Base-by-base conservation (phyloP, 805 yeast species). In the Nakazawaea molendinolei region DNA sequence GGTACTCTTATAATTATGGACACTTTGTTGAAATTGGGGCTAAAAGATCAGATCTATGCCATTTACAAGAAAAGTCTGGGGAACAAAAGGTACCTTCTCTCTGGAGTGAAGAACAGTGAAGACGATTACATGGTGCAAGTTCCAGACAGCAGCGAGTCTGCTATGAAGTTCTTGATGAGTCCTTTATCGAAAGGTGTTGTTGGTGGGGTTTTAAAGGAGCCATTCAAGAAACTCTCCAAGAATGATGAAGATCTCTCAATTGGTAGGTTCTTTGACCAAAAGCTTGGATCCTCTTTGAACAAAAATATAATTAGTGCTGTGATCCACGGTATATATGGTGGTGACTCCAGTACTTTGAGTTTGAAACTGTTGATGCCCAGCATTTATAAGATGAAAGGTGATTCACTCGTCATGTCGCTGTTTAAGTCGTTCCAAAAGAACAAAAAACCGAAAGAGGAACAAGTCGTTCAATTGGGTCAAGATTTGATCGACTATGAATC, bases 311-410 rank as follows among this genome's bases (percentile, higher is more conserved):
- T 83, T 15, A 83, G 95, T 56, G 97, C 95, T 0, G 60, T 87
- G 4, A 65, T 82, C 53, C 86, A 87, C 50, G 98, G 98, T 0
- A 77, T 92, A 1, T 90, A 87, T 55, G 96, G 95, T 1, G 92
- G 86, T n/a, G 95, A 89, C 55, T 67, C 76, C 2, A 49, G 66
- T 5, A 62, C 71, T 38, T 56, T 90, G 33, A 83, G 95, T 61
- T 76, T 81, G 0, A 59, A 71, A 15, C 65, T 82, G 4, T 65
- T 85, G 0, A 52, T 85, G 43, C 76, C 79, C 3, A 48, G 56
- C 8, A 48, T 86, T 45, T 74, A 67, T 31, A 61, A 71, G 9
- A 55, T 78, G 31, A 22, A 22, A 8, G 23, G 23, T 8, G 23
- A 22, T 22, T 10, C 10, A 10, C 8, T 22, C 8, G 10, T 8